Base-by-base conservation (phyloP, 225 moss, liverwort and hornwort species). In the Sphagnum contortum region DNA sequence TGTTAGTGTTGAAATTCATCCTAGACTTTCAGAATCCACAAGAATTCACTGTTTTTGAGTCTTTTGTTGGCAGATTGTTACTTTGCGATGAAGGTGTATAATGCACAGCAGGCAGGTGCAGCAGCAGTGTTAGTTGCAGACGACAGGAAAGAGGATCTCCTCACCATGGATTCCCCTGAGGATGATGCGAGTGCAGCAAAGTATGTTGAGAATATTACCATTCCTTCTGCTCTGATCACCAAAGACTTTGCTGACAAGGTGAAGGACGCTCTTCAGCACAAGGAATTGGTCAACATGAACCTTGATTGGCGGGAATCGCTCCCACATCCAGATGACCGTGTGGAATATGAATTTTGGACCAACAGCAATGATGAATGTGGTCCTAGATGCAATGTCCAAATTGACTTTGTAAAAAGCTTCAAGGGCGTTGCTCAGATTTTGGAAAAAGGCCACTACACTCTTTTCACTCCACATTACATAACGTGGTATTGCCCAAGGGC, bases 331-430 rank as follows among this genome's bases (percentile, higher is more conserved):
- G 79, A 79, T 53, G 76, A 84, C 47, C 81, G 88, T 44, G 80
- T 91, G 57, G 68, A 77, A 57, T 91, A 91, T 59, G 88, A 88
- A 73, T 81, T 91, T 68, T 91, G 91, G 91, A 91, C 88, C n/a
- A 83, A 86, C 13, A 91, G 91, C 71, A 88, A 91, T 57, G 91
- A 91, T 70, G 77, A 84, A 50, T 91, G 91, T 68, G 91, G 91
- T 59, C 54, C 81, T 0, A 75, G 82, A 66, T 91, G 91, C 55
- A 87, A 89, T 65, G 69, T 71, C 9, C 86, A 88, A 72, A 80
- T 88, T 4, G 74, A 84, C 5, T 91, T 91, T 50, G 74, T 89
- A 61, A 80, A 79, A 57, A 81, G 80, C 59, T 91, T 91, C 61
- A 84, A 88, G 63, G 82, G 82, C 11, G 84, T 82, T 14, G 91